Conservation (phyloP, 2,329 filamentous ascomycete species). For the Neopestalotiopsis rosae region DNA sequence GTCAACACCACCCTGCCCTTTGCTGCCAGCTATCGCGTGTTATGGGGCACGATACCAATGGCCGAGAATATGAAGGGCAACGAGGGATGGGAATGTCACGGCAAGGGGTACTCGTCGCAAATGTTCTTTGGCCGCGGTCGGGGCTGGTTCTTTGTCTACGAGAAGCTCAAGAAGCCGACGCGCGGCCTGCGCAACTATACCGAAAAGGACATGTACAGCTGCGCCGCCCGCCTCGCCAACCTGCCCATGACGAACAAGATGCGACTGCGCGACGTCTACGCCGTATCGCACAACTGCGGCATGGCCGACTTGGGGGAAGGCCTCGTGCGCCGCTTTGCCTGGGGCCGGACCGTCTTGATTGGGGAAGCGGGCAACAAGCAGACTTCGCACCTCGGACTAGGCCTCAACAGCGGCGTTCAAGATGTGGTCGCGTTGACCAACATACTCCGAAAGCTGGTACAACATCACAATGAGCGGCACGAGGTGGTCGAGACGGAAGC, state of each 20-base stretch:
- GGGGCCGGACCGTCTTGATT: background rate
- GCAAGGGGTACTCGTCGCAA: conserved; percentile 3
- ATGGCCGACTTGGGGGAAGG: conserved; percentile 7
- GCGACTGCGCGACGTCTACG: background rate
- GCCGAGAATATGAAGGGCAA: background rate
- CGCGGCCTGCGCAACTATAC: background rate
- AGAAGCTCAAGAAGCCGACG: conserved; percentile 11
- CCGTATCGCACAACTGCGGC: background rate
- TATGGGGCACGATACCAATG: conserved; percentile 1
- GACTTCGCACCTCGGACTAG: background rate
- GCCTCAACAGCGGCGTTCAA: conserved; percentile 11
- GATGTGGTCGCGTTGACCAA: conserved; percentile 5
- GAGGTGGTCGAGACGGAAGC: background rate
- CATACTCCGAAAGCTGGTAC: background rate
- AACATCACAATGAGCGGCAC: background rate
- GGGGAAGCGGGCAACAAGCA: conserved; percentile 6
- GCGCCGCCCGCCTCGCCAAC: background rate
- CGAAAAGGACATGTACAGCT: conserved; percentile 2
- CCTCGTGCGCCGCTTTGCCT: conserved; percentile 2
- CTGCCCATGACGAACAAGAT: conserved; percentile 6
- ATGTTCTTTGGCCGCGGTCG: conserved; percentile 11
- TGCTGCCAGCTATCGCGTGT: background rate
- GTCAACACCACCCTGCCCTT: conserved; percentile 7
- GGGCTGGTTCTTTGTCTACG: conserved; percentile 11
- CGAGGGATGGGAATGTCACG: conserved; percentile 10